Evolutionary conservation across 108 stramenopile species (phyloP).

Genomic region (Schizochytrium sp.): DNA sequence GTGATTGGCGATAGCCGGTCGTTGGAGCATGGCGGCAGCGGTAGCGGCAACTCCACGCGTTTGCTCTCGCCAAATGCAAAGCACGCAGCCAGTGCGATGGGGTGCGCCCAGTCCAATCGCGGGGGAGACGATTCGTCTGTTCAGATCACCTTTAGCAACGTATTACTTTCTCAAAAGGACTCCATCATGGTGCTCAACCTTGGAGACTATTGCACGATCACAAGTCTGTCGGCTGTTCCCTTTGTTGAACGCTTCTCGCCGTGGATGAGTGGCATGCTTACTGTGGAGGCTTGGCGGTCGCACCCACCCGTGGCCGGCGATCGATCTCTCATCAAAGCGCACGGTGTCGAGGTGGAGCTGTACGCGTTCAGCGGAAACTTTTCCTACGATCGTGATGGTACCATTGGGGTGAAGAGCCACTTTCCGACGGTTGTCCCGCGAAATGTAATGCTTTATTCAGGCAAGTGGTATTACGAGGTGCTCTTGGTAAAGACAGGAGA

Average conservation of each 20-base stretch:
- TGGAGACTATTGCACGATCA: background rate
- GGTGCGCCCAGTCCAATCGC: background rate
- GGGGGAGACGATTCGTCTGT: background rate
- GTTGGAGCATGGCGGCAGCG: background rate
- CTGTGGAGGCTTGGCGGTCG: background rate
- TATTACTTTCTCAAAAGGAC: background rate
- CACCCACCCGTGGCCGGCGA: background rate
- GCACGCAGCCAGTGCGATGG: background rate
- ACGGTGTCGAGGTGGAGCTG: background rate
- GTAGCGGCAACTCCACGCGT: background rate
- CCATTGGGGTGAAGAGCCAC: background rate
- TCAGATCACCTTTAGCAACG: background rate
- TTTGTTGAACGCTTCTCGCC: background rate
- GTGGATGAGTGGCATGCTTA: background rate
- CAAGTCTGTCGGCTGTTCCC: background rate
- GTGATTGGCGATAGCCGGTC: background rate
- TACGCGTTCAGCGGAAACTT: background rate
- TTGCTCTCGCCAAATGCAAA: background rate
- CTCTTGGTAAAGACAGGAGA: background rate
- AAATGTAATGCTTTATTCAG: background rate
- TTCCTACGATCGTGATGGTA: background rate
- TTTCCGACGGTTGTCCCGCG: background rate
- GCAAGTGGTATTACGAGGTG: constrained; percentile 20
- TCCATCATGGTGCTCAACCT: background rate
- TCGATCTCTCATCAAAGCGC: background rate